Evolutionary conservation across 768 basidiomycete species (phyloP).

Genomic region (Jaapia argillacea): DNA sequence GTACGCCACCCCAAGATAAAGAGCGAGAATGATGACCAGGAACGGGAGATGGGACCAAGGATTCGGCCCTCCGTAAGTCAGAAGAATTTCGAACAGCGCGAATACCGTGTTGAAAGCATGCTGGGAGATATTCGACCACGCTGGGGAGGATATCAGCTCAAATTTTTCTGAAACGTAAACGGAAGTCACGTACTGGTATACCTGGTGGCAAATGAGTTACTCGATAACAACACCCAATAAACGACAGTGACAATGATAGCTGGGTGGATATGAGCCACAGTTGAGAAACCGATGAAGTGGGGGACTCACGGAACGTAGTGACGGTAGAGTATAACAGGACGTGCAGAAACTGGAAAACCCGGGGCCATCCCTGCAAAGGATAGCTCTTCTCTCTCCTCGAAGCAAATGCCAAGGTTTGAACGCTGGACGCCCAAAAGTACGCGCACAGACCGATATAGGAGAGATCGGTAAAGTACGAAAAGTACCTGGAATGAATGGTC

Average conservation of each 20-base stretch:
- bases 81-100: slow-evolving; percentile 45
- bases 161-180: too few species aligned
- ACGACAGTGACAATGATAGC: slow-evolving; percentile 57
- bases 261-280: slow-evolving; percentile 14
- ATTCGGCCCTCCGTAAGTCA: slow-evolving; percentile 40
- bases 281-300: not conserved
- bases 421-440: slow-evolving; percentile 50
- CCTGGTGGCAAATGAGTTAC: slow-evolving; percentile 29
- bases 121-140: slow-evolving; percentile 48
- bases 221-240: slow-evolving; percentile 47
- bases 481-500: slow-evolving; percentile 37
- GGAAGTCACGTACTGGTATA: slow-evolving; percentile 32
- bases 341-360: slow-evolving; percentile 44
- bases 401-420: slow-evolving; percentile 41
- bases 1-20: slow-evolving; percentile 61
- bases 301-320: slow-evolving; percentile 44
- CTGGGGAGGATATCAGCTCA: too few species aligned
- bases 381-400: slow-evolving; percentile 26
- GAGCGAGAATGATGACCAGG: slow-evolving; percentile 36
- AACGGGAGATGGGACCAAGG: slow-evolving; percentile 42
- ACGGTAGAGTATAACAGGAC: slow-evolving; percentile 41
- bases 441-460: slow-evolving; percentile 51
- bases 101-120: slow-evolving; percentile 53
- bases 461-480: slow-evolving; percentile 57
- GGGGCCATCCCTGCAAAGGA: slow-evolving; percentile 51